Conservation (phyloP, 352 stramenopile species). For the Globisporangium yorkense region DNA sequence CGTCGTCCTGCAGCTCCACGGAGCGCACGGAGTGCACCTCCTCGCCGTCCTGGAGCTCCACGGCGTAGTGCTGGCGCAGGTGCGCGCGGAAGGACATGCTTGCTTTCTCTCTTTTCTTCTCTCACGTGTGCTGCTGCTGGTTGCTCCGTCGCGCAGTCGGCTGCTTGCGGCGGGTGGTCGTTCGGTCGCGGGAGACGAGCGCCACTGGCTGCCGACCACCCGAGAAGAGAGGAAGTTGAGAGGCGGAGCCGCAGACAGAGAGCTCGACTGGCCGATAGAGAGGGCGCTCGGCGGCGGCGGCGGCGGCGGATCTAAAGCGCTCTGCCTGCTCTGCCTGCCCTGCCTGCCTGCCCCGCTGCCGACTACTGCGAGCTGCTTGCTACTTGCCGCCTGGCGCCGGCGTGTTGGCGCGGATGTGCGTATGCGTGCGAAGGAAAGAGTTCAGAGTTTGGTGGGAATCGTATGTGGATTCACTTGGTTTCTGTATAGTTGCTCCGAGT, state of each 20-base stretch:
- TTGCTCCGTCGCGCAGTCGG: neutral
- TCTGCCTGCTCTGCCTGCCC: no score
- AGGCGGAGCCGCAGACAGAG: no score
- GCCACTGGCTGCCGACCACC: neutral
- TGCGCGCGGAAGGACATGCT: constrained; percentile 6
- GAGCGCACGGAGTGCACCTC: constrained; percentile 16
- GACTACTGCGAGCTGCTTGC: neutral
- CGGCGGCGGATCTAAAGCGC: no score
- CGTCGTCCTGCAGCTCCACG: constrained; percentile 3
- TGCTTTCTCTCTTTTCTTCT: neutral
- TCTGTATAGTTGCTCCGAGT: neutral
- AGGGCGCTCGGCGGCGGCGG: no score
- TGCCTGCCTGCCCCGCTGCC: neutral
- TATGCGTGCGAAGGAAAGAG: neutral
- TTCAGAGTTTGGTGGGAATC: neutral
- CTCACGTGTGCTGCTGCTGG: neutral
- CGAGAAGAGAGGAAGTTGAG: no score
- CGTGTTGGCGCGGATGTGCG: neutral
- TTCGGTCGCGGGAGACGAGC: constrained; percentile 2
- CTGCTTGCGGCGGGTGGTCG: neutral
- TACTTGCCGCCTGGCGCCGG: neutral
- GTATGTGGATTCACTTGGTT: neutral
- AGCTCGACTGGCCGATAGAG: no score
- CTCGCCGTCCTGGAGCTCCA: constrained; percentile 11
- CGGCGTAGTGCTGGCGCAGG: constrained; percentile 7